Base-by-base conservation (phyloP, 2,329 filamentous ascomycete species). In the Aspergillus felis region DNA sequence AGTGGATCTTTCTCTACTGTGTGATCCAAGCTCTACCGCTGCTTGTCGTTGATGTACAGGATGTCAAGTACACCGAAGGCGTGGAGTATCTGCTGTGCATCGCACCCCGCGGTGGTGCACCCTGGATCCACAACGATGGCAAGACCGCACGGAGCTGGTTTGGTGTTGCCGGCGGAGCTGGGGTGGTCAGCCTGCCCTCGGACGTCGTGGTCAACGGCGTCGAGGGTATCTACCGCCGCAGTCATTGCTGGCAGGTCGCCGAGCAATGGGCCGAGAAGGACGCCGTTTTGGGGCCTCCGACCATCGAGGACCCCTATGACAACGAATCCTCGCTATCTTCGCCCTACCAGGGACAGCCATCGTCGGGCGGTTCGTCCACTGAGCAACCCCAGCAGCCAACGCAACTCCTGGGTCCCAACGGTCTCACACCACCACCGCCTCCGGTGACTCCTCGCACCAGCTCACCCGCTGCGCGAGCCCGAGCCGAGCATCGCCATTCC, bases 171-270 rank as follows among this genome's bases (percentile, higher is more conserved):
- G 90, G 88, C 41, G 81, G 84, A 42, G 79, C 79, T 25, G 83
- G 82, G 46, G 79, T 88, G 8, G 85, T 88, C 46, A 82, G 77
- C 59, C 71, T 89, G 5, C 86, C 87, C 1, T 81, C 81, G 0
- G 85, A 89, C 65, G 75, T 87, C 27, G 83, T 89, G 47, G 83
- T 87, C 61, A 82, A 88, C 64, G 84, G 87, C 20, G 82, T 87
- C 1, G 87, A 90, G 66, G 86, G 84, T 48, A 82, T 87, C 47
- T 90, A 88, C 71, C 81, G 84, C 17, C 82, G 87, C 46, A 87
- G 84, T 59, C 87, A 90, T 68, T 89, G 87, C 72, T 90, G 87
- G 87, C 75, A 81, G 57, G 79, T 82, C 65, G 87, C 86, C 3
- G 80, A 84, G 63, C 78, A 82, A 63, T 89, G 87, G 87, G 79